Evolutionary conservation across 352 stramenopile genomes (phyloP).

Genomic region (Hyphochytrium catenoides): DNA sequence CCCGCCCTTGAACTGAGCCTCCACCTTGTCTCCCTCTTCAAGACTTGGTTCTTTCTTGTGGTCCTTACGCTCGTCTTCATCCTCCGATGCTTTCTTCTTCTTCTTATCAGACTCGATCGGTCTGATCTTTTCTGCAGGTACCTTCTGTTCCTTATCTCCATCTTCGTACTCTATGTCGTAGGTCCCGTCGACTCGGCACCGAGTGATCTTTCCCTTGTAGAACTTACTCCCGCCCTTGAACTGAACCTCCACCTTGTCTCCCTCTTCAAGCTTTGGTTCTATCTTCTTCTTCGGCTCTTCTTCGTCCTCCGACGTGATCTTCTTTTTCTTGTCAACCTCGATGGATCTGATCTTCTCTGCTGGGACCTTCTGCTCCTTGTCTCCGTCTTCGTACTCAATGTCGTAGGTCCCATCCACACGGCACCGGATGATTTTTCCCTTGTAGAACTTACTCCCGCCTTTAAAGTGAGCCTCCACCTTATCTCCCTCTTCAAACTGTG

Average conservation of each 20-base stretch:
- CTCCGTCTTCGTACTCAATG: constrained; percentile 18
- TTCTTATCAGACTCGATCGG: constrained; percentile 2
- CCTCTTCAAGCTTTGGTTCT: constrained; percentile 12
- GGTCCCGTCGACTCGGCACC: constrained; percentile 14
- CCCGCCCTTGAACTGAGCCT: constrained; percentile 23
- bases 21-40: constrained; percentile 22
- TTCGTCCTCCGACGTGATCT: constrained; percentile 3
- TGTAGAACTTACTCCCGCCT: constrained; percentile 8
- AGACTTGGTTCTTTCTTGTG: constrained; percentile 8
- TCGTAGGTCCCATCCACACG: constrained; percentile 9
- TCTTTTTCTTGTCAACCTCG: too few species aligned
- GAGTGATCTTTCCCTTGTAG: constrained; percentile 14
- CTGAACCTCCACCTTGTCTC: constrained; percentile 14
- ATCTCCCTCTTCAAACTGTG: constrained; percentile 7
- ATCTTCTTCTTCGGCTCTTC: constrained; percentile 9
- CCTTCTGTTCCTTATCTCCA: constrained; percentile 14
- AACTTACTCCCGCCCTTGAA: constrained; percentile 15
- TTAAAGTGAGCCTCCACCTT: constrained; percentile 10
- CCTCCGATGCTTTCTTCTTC: constrained; percentile 2
- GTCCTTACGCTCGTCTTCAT: constrained; percentile 3
- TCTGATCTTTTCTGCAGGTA: constrained; percentile 8
- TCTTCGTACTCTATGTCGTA: constrained; percentile 29
- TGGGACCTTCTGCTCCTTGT: constrained; percentile 14
- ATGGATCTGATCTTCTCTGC: constrained; percentile 6
- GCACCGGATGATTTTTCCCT: constrained; percentile 6